phyloP scores from a whole-genome alignment of 2,329 filamentous ascomycete species.

The Ophiosphaerella herpotricha region DNA sequence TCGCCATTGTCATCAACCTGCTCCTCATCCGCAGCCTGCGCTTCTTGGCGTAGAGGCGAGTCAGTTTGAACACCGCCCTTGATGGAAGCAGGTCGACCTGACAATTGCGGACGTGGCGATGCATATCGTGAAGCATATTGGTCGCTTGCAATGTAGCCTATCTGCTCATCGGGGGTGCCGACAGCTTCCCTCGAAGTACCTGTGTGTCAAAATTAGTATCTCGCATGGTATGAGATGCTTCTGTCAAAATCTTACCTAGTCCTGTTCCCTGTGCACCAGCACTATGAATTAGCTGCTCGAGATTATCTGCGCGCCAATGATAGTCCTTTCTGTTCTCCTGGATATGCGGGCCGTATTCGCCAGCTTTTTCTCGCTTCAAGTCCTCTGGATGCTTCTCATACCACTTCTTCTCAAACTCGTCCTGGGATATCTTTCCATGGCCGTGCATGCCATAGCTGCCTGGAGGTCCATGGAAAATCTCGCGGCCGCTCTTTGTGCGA shows the following conservation, averaged over 20 bases:
- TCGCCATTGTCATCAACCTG: constrained; percentile 58
- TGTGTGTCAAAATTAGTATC: constrained; percentile 57
- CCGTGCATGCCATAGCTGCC: constrained; percentile 94
- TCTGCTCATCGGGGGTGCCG: constrained; percentile 85
- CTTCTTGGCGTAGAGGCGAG: constrained; percentile 58
- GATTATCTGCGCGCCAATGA: constrained; percentile 84
- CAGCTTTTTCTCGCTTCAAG: constrained; percentile 73
- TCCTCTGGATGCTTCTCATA: constrained; percentile 89
- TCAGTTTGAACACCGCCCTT: constrained; percentile 51
- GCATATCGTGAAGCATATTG: constrained; percentile 78
- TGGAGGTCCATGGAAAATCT: constrained; percentile 72
- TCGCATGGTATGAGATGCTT: constrained; percentile 36
- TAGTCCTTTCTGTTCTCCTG: constrained; percentile 70
- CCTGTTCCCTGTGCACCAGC: constrained; percentile 60
- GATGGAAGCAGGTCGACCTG: constrained; percentile 51
- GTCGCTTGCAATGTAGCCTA: constrained; percentile 85
- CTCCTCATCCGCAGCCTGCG: constrained; percentile 48
- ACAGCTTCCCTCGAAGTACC: constrained; percentile 66
- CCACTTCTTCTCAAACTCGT: constrained; percentile 89
- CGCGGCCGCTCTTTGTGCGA: constrained; percentile 73
- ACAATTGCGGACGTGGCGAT: constrained; percentile 65
- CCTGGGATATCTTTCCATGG: constrained; percentile 74
- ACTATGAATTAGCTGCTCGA: constrained; percentile 81
- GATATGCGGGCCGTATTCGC: constrained; percentile 63
- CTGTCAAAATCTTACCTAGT: constrained; percentile 52